Base-by-base conservation (phyloP, 73 alveolate species). In the Paramecium sonneborni region DNA sequence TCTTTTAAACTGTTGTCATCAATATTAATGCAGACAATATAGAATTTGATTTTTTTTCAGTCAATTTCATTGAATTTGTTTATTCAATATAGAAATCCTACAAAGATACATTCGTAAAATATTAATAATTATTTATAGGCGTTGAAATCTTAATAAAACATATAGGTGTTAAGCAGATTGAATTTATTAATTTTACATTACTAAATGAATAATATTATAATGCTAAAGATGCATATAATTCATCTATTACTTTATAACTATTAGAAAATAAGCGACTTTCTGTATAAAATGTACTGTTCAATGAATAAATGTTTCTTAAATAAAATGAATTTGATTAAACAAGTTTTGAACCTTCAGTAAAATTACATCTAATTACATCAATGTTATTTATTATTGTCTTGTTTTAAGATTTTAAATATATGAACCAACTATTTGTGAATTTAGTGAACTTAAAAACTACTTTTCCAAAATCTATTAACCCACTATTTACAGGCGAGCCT, bases 241-340 rank as follows among this genome's bases (percentile, higher is more conserved):
- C 86, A n/a, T 72, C 86, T 35, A 72, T 72, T 5, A 72, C 57
- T 37, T 72, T 72, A 72, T 32, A 35, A 72, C 58, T 32, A 32
- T 15, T 35, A 10, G 30, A 14, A 38, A 72, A 35, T 4, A 72
- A 38, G 30, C 57, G 12, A 18, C 58, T 9, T 7, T 41, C 57
- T 5, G 38, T 5, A 35, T 35, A 38, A 34, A 72, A 34, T 2
- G 57, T 35, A 34, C 14, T 0, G 18, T 72, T 35, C 12, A 28
- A 28, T 1, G 57, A 34, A 72, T 72, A 72, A 15, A 72, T 3
- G 12, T 72, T 72, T 35, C 15, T 30, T 9, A 72, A 8, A 14
- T 20, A 12, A 35, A 72, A 38, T 7, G 35, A 28, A 72, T 72
- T 72, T 32, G 84, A 62, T 12, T 9, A 20, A 1, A 72, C 44